Evolutionary conservation across 108 stramenopile species (phyloP), one percentile per base, ranked within the genome.

Genomic region (Pseudonitzschia multiseries): DNA sequence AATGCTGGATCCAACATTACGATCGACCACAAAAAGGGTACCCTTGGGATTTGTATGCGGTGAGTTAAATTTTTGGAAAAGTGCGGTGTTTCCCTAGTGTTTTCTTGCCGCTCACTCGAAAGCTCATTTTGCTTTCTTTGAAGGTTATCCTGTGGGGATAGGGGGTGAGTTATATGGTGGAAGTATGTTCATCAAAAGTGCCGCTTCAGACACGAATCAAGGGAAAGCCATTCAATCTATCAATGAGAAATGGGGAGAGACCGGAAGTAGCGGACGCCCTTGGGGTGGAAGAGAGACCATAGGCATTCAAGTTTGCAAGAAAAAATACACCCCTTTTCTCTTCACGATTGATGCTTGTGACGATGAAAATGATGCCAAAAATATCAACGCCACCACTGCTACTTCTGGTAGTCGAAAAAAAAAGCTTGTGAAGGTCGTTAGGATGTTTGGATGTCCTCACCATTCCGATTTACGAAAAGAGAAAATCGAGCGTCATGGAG

Each of bases 21-120:
- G n/a, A n/a, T 51, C 9, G 3, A 3, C 9, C 20, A 51, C 50
- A 9, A 51, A 3, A 51, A 94, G 93, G 85, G 93, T 95, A 71
- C 93, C 93, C 51, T 82, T 95, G 72, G 93, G 93, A 78, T 95
- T 95, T 72, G 83, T 95, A 56, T 94, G 93, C 69, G 93, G 61
- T 62, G 20, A 40, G 61, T 0, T 40, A 8, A 21, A 62, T 62
- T 62, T 27, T 40, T 62, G 8, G n/a, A 1, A 40, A 14, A 62
- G 36, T 62, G 27, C 4, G 5, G 27, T 17, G 36, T 17, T n/a
- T 36, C 31, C 33, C n/a, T 40, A 40, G 2, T n/a, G n/a, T 62
- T 40, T 62, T 13, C 32, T 31, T 62, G 27, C 32, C 13, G 41
- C 33, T 62, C 61, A 62, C 33, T 17, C n/a, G n/a, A n/a, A 62